phyloP scores from a whole-genome alignment of 805 yeast genomes.

The Monosporozyma yasuniensis region DNA sequence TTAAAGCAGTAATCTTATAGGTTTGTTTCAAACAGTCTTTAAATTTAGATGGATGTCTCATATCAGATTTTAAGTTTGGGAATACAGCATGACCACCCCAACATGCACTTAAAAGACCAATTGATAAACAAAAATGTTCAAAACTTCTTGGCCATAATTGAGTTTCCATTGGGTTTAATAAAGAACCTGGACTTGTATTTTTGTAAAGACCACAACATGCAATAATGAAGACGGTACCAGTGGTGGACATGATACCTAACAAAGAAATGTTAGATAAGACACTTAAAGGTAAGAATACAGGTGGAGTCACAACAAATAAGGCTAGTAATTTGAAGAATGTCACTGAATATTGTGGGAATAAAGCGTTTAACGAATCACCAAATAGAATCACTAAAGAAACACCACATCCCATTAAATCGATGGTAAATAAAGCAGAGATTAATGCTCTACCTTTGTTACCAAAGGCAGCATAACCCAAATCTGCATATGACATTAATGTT shows the following conservation, averaged over 20 bases:
- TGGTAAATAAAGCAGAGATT: conserved; percentile 63
- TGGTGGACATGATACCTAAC: conserved; percentile 62
- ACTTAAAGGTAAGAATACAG: conserved; percentile 70
- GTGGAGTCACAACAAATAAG: conserved; percentile 67
- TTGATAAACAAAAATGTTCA: conserved; percentile 45
- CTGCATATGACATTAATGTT: conserved; percentile 79
- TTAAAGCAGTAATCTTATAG: conserved; percentile 48
- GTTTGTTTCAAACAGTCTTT: conserved; percentile 46
- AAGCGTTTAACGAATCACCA: conserved; percentile 74
- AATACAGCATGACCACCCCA: conserved; percentile 82
- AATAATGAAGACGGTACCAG: conserved; percentile 51
- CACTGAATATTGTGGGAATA: conserved; percentile 45
- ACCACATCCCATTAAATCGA: conserved; percentile 74
- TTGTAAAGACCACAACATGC: conserved; percentile 57
- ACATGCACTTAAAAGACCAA: conserved; percentile 68
- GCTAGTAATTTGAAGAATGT: conserved; percentile 57
- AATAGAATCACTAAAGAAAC: conserved; percentile 73
- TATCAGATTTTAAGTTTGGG: conserved; percentile 64
- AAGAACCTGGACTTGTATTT: conserved; percentile 61
- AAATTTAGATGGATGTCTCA: conserved; percentile 57
- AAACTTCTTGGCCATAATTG: conserved; percentile 52
- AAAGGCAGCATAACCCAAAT: conserved; percentile 77
- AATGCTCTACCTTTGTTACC: conserved; percentile 67
- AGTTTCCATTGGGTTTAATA: conserved; percentile 54
- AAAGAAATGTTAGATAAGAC: conserved; percentile 60